Evolutionary conservation across 192 early-diverging fungal species (phyloP).

Genomic region (Spizellomyces punctatus): DNA sequence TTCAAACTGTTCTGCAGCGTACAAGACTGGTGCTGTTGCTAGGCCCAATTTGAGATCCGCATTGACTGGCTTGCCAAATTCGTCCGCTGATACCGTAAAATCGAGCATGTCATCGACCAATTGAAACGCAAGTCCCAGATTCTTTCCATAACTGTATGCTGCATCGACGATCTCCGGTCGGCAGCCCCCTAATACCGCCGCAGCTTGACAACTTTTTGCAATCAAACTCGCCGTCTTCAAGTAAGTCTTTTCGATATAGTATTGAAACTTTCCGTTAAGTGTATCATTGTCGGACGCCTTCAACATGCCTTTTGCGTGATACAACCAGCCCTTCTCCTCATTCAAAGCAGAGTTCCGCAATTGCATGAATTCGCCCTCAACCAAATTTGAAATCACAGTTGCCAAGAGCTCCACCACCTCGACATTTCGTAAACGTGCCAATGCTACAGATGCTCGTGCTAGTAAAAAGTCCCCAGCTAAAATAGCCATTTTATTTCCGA

Average conservation of each 20-base stretch:
- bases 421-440: conserved; percentile 84
- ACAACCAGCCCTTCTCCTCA: conserved; percentile 22
- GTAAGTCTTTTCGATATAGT: conserved; percentile 95
- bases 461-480: conserved; percentile 90
- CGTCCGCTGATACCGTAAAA: conserved; percentile 73
- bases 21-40: conserved; percentile 92
- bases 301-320: neutral
- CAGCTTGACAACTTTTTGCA: conserved; percentile 86
- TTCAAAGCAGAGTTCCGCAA: conserved; percentile 67
- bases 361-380: conserved; percentile 99
- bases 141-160: conserved; percentile 84
- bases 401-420: conserved; percentile 93
- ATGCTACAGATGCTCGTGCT: conserved; percentile 87
- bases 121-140: conserved; percentile 90
- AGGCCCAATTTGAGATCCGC: conserved; percentile 88
- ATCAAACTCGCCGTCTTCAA: conserved; percentile 95
- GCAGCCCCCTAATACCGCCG: conserved; percentile 82
- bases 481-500: conserved; percentile 98
- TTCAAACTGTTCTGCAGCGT: conserved; percentile 85
- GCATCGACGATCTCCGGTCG: conserved; percentile 72
- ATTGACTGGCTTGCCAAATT: conserved; percentile 89
- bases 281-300: neutral
- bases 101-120: conserved; percentile 91
- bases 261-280: conserved; percentile 67
- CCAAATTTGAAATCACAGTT: conserved; percentile 89